Evolutionary conservation across 352 stramenopile genomes (phyloP), one percentile per base, ranked within the genome.

Genomic region (Pythium scleroteichum): DNA sequence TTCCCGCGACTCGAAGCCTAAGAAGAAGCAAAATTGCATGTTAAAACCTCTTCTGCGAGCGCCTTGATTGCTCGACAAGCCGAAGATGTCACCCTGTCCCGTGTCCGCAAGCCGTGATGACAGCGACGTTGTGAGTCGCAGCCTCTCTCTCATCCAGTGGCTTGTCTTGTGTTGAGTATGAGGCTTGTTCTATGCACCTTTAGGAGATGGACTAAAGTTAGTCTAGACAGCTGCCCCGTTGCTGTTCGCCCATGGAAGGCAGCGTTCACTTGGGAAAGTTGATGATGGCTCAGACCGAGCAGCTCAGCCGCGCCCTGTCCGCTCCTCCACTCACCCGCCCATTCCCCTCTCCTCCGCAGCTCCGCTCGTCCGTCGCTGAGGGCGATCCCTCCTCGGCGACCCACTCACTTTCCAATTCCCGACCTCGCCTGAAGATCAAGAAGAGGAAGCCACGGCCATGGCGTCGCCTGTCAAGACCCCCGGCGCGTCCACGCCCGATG

Each of bases 381-480:
- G 33, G 7, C 13, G 38, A 20, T 5, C 4, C 13, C 17, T 44
- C 38, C n/a, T n/a, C n/a, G n/a, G n/a, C n/a, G n/a, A n/a, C n/a
- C n/a, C n/a, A n/a, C 48, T 54, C 48, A 54, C 48, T 54, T 54
- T 45, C 20, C 48, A 44, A 44, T 54, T 54, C 41, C 48, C 48
- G 26, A 32, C 24, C 48, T 32, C 16, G 26, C 1, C 10, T 4
- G 4, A 26, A 44, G 24, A 33, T 53, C 46, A 41, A 29, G 20
- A 33, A 39, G 39, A 44, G 12, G 16, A 39, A 53, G 46, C 32
- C 45, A 4, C 44, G 23, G 44, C 29, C 29, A 56, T 56, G 50
- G 50, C 35, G 13, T 57, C 59, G 6, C 59, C 59, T 4, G 52
- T 50, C 62, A 64, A 63, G 52, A 69, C 62, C 5, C 62, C 62